Percentiles rank a stretch among this genome's conserved stretches.
Conservation (phyloP, 176 grass and related monocot species). For the Lolium multiflorum region DNA sequence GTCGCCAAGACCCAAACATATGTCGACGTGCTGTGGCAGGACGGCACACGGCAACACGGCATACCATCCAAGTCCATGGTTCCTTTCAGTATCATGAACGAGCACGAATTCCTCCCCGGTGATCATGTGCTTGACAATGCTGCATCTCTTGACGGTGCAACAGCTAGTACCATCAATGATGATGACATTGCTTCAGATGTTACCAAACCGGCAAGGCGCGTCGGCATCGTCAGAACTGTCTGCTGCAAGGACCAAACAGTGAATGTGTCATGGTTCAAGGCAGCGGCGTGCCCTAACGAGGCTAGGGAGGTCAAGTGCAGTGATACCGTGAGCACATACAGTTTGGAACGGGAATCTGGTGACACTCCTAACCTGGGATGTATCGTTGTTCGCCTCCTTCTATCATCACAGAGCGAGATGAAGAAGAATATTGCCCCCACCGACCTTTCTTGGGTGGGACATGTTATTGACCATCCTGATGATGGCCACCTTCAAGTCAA, state of each 20-base stretch:
- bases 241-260: background rate
- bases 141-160: background rate
- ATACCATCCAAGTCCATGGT: background rate
- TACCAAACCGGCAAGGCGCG: background rate
- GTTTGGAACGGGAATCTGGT: background rate
- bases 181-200: background rate
- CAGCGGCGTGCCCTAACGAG: background rate
- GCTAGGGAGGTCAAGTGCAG: background rate
- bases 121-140: background rate
- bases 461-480: no score
- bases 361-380: no score
- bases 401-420: background rate
- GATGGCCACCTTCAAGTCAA: no score
- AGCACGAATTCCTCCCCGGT: background rate
- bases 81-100: background rate
- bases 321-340: background rate
- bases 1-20: background rate
- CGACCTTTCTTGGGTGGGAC: no score
- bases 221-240: background rate
- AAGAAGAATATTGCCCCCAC: no score
- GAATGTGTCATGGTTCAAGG: background rate
- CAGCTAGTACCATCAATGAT: background rate
- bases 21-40: background rate
- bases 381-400: background rate
- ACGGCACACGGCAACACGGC: background rate